phyloP scores from a whole-genome alignment of 176 grass and related monocot species.

The Puya raimondii region DNA sequence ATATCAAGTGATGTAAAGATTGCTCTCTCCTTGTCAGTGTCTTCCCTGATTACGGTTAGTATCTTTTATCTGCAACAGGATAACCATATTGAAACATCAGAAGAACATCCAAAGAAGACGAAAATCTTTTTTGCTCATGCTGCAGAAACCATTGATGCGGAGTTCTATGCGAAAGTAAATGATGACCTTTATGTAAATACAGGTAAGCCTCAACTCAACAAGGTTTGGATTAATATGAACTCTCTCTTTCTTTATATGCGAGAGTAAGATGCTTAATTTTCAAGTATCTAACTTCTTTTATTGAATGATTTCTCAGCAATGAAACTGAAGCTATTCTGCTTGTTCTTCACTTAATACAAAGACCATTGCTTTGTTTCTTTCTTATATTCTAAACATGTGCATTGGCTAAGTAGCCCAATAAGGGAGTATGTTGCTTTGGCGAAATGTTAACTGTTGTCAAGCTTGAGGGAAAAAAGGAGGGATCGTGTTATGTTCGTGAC shows the following conservation, averaged over 20 bases:
- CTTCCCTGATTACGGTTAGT: not conserved
- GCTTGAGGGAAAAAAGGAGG: no score
- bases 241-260: slow-evolving; percentile 2
- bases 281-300: no score
- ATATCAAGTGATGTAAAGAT: not conserved
- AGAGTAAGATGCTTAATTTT: not conserved
- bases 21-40: not conserved
- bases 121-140: slow-evolving; percentile 73
- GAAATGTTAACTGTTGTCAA: no score
- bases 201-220: slow-evolving; percentile 38
- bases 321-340: no score
- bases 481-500: no score
- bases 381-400: no score
- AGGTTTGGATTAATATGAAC: not conserved
- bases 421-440: no score
- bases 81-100: slow-evolving; percentile 77
- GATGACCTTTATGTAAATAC: slow-evolving; percentile 97
- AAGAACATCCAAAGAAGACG: slow-evolving; percentile 80
- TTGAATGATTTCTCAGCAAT: no score
- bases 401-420: no score
- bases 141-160: slow-evolving; percentile 75
- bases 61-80: slow-evolving; percentile 40
- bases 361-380: no score
- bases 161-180: slow-evolving; percentile 92
- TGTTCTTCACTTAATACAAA: no score